Percentiles rank a stretch among this genome's conserved stretches.
Evolutionary conservation across 148 eudicot genomes (phyloP).

Genomic region (Rhododendron simsii): DNA sequence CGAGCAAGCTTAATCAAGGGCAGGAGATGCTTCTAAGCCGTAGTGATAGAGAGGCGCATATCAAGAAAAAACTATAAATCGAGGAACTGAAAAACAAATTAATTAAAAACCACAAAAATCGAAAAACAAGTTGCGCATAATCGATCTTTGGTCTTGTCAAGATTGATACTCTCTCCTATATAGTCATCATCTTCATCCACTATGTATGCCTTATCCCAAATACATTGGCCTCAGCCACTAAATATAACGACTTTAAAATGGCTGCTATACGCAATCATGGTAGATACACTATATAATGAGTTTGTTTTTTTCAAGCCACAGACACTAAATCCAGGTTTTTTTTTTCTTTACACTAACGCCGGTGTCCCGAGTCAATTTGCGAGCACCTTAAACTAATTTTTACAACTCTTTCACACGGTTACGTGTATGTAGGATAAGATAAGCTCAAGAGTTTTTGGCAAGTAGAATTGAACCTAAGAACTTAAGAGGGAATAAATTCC

Average conservation of each 20-base stretch:
- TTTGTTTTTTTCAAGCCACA: not conserved
- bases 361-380: not conserved
- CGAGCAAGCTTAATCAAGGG: not conserved
- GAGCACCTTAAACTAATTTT: too few relatives aligned
- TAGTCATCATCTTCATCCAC: not conserved
- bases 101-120: too few relatives aligned
- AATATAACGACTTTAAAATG: not conserved
- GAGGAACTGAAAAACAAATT: too few relatives aligned
- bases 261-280: not conserved
- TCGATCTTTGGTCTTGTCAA: not conserved
- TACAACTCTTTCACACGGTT: not conserved
- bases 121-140: too few relatives aligned
- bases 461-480: too few relatives aligned
- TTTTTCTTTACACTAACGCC: too few relatives aligned
- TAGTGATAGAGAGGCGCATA: too few relatives aligned
- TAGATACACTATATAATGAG: not conserved
- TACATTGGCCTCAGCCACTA: not conserved
- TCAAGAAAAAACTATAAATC: too few relatives aligned
- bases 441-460: not conserved
- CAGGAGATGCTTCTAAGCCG: not conserved
- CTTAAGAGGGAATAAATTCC: not conserved
- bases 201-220: not conserved
- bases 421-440: not conserved
- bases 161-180: not conserved
- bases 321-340: too few relatives aligned